phyloP scores from a whole-genome alignment of 2,329 filamentous ascomycete species.

The Diaporthe sp. region DNA sequence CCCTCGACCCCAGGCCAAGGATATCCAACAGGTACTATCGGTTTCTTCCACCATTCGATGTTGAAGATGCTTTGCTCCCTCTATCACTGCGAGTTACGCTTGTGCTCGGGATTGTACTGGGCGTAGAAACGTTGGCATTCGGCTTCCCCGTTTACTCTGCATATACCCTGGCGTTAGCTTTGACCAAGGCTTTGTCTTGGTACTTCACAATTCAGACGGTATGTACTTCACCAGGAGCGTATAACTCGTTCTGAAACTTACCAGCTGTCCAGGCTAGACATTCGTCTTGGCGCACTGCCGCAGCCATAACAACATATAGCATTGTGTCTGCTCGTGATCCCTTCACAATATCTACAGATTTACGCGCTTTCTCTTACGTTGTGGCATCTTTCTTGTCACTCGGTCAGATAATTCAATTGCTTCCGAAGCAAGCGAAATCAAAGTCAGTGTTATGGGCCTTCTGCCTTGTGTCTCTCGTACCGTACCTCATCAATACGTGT shows the following conservation, averaged over 20 bases:
- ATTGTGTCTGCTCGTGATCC: constrained; percentile 50
- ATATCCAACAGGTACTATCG: constrained; percentile 1
- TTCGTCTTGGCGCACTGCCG: constrained; percentile 15
- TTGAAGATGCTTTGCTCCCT: not conserved
- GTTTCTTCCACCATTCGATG: not conserved
- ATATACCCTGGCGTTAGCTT: constrained; percentile 1
- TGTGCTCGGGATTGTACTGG: not conserved
- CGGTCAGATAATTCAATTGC: constrained; percentile 48
- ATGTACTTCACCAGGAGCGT: not conserved
- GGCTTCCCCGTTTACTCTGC: not conserved
- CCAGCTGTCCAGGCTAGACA: not conserved
- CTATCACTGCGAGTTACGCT: not conserved
- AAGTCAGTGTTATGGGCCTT: constrained; percentile 51
- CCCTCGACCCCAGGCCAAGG: constrained; percentile 14
- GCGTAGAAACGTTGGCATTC: not conserved
- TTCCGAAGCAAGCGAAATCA: constrained; percentile 50
- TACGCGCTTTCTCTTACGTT: constrained; percentile 47
- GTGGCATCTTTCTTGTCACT: constrained; percentile 50
- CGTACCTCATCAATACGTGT: constrained; percentile 49
- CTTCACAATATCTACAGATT: constrained; percentile 45
- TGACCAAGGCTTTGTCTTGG: constrained; percentile 22
- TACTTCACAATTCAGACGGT: constrained; percentile 28
- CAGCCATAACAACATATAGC: constrained; percentile 48
- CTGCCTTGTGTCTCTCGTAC: constrained; percentile 48
- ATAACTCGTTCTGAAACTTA: not conserved